phyloP scores from a whole-genome alignment of 805 yeast genomes.

The Candida stauntonica region DNA sequence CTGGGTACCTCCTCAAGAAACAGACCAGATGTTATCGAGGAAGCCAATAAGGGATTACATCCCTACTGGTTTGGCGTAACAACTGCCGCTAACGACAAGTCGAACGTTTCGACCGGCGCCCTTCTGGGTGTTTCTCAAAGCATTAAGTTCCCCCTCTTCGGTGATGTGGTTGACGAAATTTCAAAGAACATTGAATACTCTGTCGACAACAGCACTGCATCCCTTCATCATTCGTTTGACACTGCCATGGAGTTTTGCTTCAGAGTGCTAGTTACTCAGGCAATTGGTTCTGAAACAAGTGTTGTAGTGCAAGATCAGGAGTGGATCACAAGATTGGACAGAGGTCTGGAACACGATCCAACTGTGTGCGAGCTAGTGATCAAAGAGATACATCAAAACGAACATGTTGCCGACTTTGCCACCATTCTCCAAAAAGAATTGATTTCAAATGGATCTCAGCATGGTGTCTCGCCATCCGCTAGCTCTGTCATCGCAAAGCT shows the following conservation, averaged over 20 bases:
- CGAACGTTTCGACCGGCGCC: conserved; percentile 41
- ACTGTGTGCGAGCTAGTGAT: conserved; percentile 36
- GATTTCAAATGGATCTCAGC: conserved; percentile 13
- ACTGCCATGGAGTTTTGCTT: conserved; percentile 50
- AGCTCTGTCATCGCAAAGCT: conserved; percentile 34
- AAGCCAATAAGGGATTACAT: conserved; percentile 72
- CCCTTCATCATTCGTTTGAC: conserved; percentile 31
- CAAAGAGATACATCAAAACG: conserved; percentile 21
- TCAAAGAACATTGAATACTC: conserved; percentile 25
- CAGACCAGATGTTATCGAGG: conserved; percentile 72
- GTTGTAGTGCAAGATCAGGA: conserved; percentile 65
- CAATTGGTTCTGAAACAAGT: conserved; percentile 46
- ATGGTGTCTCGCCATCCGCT: conserved; percentile 19
- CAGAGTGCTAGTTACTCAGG: conserved; percentile 61
- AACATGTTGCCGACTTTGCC: conserved; percentile 33
- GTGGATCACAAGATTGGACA: conserved; percentile 68
- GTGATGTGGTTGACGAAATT: conserved; percentile 33
- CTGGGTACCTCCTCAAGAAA: conserved; percentile 56
- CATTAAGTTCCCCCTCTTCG: conserved; percentile 53
- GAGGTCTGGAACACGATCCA: conserved; percentile 60
- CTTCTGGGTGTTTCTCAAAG: conserved; percentile 36
- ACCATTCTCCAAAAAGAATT: conserved; percentile 16
- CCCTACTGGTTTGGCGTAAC: conserved; percentile 73
- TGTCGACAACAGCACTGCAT: conserved; percentile 23
- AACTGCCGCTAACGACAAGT: conserved; percentile 40